Evolutionary conservation across 768 basidiomycete species (phyloP), one percentile per base, ranked within the genome.

Genomic region (Scleroderma bovista): DNA sequence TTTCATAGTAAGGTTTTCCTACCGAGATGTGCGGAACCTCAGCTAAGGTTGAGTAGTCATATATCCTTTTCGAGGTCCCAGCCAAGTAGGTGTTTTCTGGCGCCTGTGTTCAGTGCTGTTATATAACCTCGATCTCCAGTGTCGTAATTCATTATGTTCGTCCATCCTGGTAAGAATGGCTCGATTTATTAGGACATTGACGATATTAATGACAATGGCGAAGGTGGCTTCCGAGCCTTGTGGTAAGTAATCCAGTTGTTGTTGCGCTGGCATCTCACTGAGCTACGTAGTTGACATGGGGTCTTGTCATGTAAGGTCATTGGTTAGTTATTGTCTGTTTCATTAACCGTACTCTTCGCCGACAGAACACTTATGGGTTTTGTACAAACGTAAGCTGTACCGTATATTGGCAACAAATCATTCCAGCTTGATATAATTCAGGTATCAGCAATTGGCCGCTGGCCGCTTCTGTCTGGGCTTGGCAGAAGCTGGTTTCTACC

Each of bases 401-500:
- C 2, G 23, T 24, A 13, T 20, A 43, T 37, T 19, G 17, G 11
- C 34, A 8, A 6, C 19, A 38, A 51, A 5, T 36, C n/a, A 26
- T 47, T n/a, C 16, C 3, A 43, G 19, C 31, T 20, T 20, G 19
- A 16, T 39, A 8, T 5, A 29, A 4, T 29, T 29, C 54, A 85
- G 84, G 23, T 86, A 81, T 57, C 75, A 75, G 7, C 77, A 84
- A 58, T 74, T 86, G 13, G 75, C 83, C 13, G 82, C 74, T 17
- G 72, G 70, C 9, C 76, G 83, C 10, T 64, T 80, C 6, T 77
- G 75, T 51, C 75, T 87, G 0, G 86, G 86, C 3, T 59, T 83
- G 2, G 76, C 83, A 0, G 86, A 88, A 64, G 81, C 83, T 4
- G 84, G 86, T 3, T 60, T 86, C 9, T 88, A 84, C 62, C 85